Evolutionary conservation across 345 rosid genomes (phyloP), one percentile per base, ranked within the genome.

Genomic region (Melastoma malabathricum): DNA sequence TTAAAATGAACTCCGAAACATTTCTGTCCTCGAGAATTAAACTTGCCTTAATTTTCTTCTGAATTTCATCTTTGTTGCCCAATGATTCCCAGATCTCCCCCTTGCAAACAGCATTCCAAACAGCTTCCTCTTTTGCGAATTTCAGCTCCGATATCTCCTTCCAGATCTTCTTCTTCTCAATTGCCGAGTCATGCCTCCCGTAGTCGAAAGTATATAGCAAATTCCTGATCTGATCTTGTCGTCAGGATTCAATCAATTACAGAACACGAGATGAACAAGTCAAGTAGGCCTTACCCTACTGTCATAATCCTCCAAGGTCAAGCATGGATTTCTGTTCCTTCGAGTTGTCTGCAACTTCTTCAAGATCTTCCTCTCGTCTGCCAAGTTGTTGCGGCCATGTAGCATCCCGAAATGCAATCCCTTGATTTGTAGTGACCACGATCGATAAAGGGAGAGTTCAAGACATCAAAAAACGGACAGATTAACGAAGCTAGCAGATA

Each of bases 341-440:
- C 13, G 46, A 44, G 56, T 44, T 18, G 17, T 7, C 3, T 13
- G 12, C 45, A 12, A 12, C 56, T 53, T 41, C 19, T 22, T 53
- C 15, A 53, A 43, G 45, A 53, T 7, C 46, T 15, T 39, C 31
- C 56, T 53, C 43, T 53, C 56, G 17, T 53, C 47, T 3, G 47
- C 56, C 56, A 53, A 25, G 46, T 14, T 53, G 31, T 53, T 53
- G 56, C 56, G 14, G n/a, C 56, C 56, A 41, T 53, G 47, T 27
- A 53, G 56, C 56, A 53, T 53, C 15, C 56, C 56, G 20, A 53
- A 53, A 41, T 53, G 56, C 8, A 53, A 53, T 22, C 56, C 43
- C 56, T 53, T 14, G 25, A 41, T 12, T 51, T 51, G 6, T 49
- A 49, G 16, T 43, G 13, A 43, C 54, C 43, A 3, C 25, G 13